Evolutionary conservation across 352 stramenopile species (phyloP), one percentile per base, ranked within the genome.

Genomic region (Phytophthora multivora): DNA sequence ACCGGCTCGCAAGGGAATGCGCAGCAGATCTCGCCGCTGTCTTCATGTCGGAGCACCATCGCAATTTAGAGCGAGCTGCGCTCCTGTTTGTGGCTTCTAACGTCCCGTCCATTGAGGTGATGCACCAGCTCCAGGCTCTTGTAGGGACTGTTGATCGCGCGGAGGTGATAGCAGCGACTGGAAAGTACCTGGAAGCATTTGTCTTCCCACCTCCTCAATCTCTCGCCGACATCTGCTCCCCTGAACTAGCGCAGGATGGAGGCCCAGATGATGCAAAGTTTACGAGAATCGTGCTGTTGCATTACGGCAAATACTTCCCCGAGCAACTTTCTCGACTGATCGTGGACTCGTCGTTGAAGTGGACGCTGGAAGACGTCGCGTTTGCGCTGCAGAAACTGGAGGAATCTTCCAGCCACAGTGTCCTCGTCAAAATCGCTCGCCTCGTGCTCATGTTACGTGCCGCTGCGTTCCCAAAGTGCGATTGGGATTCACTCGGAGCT

Each of bases 21-120:
- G 86, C 84, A 4, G 70, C 72, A 12, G 77, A 86, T 30, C 57
- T 95, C 16, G 86, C 86, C 2, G 49, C 63, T 11, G 59, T 89
- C 26, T 95, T 93, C 53, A 76, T 86, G 41, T 80, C 69, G 6
- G 48, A 64, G 26, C 55, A 75, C 13, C 75, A 80, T 56, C 81
- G 71, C 3, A 86, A 93, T 53, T 63, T 95, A 13, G 66, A 75
- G 18, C 72, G 81, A 12, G 83, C 84, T 13, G 83, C 82, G 35
- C 57, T 92, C 18, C 58, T 95, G 43, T 95, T 76, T 26, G 82
- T 93, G 11, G 84, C 80, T 3, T 95, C 86, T 0, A 89, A 88
- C 19, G 69, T 92, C 0, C 21, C 77, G 0, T 83, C 79, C 0
- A 73, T 71, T 38, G 71, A 86, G 26, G 84, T 93, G 2, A 70